Percentiles rank a stretch among this genome's conserved stretches.
phyloP scores from a whole-genome alignment of 2,329 filamentous ascomycete species.

The Metarhizium anisopliae region DNA sequence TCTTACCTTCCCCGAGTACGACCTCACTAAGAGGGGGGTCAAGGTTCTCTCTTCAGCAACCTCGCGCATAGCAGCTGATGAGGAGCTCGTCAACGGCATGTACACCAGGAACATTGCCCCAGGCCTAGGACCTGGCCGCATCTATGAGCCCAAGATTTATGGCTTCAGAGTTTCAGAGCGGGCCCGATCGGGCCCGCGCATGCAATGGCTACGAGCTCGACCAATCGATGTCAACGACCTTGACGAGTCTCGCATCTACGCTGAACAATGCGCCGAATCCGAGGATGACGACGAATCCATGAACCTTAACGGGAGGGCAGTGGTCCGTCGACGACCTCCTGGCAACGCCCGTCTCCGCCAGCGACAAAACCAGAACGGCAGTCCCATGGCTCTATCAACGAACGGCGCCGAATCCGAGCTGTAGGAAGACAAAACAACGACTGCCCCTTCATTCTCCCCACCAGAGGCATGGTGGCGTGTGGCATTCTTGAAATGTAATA shows the following conservation, averaged over 20 bases:
- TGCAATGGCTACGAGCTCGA: conserved; percentile 91
- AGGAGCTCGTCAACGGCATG: conserved; percentile 71
- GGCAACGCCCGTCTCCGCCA: conserved; percentile 33
- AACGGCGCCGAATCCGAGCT: conserved; percentile 51
- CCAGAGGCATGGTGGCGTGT: background rate
- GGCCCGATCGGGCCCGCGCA: conserved; percentile 80
- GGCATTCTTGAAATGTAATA: background rate
- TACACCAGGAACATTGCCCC: conserved; percentile 81
- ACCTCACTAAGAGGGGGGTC: conserved; percentile 64
- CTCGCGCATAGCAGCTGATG: conserved; percentile 29
- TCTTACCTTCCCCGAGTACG: conserved; percentile 95
- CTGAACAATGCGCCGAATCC: conserved; percentile 42
- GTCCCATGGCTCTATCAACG: conserved; percentile 46
- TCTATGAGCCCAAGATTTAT: conserved; percentile 95
- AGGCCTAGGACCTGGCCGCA: conserved; percentile 69
- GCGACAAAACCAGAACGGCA: conserved; percentile 42
- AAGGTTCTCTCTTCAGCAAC: conserved; percentile 39
- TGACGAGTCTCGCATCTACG: conserved; percentile 61
- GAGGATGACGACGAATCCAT: conserved; percentile 51
- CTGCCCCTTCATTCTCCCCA: background rate
- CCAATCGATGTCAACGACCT: conserved; percentile 73
- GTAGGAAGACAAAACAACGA: conserved; percentile 15
- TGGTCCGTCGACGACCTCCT: conserved; percentile 33
- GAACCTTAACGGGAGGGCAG: conserved; percentile 32
- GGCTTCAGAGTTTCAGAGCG: conserved; percentile 91